phyloP scores from a whole-genome alignment of 2,329 filamentous ascomycete genomes.

The Dactylellina cionopaga region DNA sequence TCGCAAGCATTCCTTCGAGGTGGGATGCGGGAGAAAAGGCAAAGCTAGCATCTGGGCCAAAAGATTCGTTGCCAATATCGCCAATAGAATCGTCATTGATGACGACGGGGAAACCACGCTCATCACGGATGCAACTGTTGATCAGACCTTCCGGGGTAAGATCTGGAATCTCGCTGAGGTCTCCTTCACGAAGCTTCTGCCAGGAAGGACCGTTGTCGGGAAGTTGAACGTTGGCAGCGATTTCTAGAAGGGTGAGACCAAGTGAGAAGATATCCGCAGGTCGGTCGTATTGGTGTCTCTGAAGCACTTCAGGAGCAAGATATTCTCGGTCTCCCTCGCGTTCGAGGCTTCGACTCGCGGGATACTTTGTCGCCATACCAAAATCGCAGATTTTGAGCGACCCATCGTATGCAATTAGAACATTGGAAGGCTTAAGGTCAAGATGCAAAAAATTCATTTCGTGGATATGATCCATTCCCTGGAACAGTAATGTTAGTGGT shows the following conservation, averaged over 20 bases:
- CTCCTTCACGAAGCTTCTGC: slow-evolving; percentile 87
- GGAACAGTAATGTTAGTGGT: too few relatives aligned
- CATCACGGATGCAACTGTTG: slow-evolving; percentile 75
- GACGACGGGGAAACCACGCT: slow-evolving; percentile 73
- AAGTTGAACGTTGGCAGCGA: slow-evolving; percentile 90
- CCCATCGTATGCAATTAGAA: slow-evolving; percentile 83
- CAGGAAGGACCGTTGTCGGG: slow-evolving; percentile 92
- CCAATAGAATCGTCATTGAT: slow-evolving; percentile 58
- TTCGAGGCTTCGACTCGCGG: slow-evolving; percentile 79
- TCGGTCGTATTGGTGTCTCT: slow-evolving; percentile 78
- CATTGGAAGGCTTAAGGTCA: slow-evolving; percentile 85
- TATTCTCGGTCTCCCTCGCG: slow-evolving; percentile 96
- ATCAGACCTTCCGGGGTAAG: slow-evolving; percentile 81
- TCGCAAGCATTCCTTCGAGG: slow-evolving; percentile 32
- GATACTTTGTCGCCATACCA: slow-evolving; percentile 81
- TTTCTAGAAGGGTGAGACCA: slow-evolving; percentile 92
- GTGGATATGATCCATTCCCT: slow-evolving; percentile 92
- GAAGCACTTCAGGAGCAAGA: slow-evolving; percentile 90
- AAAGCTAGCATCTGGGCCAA: slow-evolving; percentile 37
- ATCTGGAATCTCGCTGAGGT: slow-evolving; percentile 87
- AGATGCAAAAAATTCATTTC: slow-evolving; percentile 85
- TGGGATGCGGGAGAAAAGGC: slow-evolving; percentile 24
- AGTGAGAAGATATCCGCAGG: slow-evolving; percentile 93
- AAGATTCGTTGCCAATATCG: slow-evolving; percentile 54
- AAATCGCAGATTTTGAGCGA: slow-evolving; percentile 87